phyloP scores from a whole-genome alignment of 1,139 yeast genomes.

The Protomyces inouyei region DNA sequence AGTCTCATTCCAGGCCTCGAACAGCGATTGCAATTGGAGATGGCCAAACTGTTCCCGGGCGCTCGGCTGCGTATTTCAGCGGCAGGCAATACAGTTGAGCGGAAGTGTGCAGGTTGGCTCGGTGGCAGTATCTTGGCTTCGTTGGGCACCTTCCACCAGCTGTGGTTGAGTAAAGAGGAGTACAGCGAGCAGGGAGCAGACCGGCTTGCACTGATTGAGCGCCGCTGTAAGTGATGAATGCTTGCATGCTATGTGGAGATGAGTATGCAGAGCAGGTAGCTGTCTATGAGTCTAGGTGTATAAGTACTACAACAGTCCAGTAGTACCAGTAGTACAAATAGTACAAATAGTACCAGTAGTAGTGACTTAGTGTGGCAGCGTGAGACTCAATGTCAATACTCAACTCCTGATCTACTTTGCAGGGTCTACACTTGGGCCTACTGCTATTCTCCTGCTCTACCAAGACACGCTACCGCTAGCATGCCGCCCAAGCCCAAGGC shows the following conservation, averaged over 20 bases:
- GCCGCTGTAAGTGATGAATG: constrained; percentile 39
- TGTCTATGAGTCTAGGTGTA: too few species aligned
- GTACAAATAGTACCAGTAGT: too few species aligned
- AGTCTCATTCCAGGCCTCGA: constrained; percentile 83
- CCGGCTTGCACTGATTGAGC: constrained; percentile 40
- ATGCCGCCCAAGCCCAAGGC: constrained; percentile 24
- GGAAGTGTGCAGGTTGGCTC: constrained; percentile 85
- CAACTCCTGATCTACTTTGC: too few species aligned
- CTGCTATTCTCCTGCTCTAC: too few species aligned
- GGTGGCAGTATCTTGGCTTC: constrained; percentile 93
- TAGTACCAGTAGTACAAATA: too few species aligned
- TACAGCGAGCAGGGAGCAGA: constrained; percentile 89
- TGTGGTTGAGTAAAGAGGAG: constrained; percentile 87
- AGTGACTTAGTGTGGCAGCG: too few species aligned
- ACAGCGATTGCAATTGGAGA: constrained; percentile 71
- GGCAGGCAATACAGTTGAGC: constrained; percentile 75
- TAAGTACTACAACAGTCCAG: too few species aligned
- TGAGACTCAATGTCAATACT: too few species aligned
- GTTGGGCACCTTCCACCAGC: constrained; percentile 90
- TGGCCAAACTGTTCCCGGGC: constrained; percentile 76
- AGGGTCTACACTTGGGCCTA: too few species aligned
- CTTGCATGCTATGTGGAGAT: too few species aligned
- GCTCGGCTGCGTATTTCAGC: constrained; percentile 83
- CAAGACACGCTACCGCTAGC: not conserved
- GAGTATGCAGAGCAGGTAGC: too few species aligned